Evolutionary conservation across 2,329 filamentous ascomycete genomes (phyloP).

Genomic region (Penicillium concentricum): DNA sequence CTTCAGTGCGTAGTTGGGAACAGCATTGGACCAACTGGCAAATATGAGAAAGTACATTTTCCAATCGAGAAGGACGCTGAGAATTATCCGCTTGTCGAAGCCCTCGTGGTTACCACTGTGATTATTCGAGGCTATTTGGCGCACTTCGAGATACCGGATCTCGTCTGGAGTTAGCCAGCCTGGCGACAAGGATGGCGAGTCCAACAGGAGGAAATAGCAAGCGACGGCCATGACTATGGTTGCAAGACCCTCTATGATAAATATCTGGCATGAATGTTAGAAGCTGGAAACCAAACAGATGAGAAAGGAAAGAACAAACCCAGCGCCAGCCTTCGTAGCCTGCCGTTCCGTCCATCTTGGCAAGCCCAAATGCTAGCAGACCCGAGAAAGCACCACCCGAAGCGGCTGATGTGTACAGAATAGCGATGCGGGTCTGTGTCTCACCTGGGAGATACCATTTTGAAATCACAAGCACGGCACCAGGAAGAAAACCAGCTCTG

Average conservation of each 20-base stretch:
- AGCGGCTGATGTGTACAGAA: constrained; percentile 77
- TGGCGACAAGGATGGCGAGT: constrained; percentile 39
- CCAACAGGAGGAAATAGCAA: constrained; percentile 31
- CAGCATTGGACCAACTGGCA: constrained; percentile 46
- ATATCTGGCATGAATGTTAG: constrained; percentile 45
- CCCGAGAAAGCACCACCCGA: constrained; percentile 79
- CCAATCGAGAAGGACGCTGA: constrained; percentile 48
- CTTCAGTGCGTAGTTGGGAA: constrained; percentile 37
- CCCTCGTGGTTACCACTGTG: constrained; percentile 21
- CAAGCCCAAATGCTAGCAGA: constrained; percentile 75
- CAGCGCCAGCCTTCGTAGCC: constrained; percentile 24
- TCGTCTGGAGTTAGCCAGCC: constrained; percentile 43
- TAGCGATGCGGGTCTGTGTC: constrained; percentile 69
- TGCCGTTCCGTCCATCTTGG: constrained; percentile 71
- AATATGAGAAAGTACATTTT: constrained; percentile 48
- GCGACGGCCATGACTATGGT: constrained; percentile 61
- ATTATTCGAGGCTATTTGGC: constrained; percentile 32
- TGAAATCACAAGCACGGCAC: no score
- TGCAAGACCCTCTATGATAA: constrained; percentile 62
- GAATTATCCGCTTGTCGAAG: constrained; percentile 36
- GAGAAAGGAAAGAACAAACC: neutral
- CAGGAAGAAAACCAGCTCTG: no score
- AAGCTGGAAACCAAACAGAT: no score
- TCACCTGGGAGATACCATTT: constrained; percentile 78
- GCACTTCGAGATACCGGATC: constrained; percentile 43